These are phyloP conservation scores for Actinidia arguta DNA, from an alignment of 179 eudicot genomes.

Conservation along the genomic window DNA sequence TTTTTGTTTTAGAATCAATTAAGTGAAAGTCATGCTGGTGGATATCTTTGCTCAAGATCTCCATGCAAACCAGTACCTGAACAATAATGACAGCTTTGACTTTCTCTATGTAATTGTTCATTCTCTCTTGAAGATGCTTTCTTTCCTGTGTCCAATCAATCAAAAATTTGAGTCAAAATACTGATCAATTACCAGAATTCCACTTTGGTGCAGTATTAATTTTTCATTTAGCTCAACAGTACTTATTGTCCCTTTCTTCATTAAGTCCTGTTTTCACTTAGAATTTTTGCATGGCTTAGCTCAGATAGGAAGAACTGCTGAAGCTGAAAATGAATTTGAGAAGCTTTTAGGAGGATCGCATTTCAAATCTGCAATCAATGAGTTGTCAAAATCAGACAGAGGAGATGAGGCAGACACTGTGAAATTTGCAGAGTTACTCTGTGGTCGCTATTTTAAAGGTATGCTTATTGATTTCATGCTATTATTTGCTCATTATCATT, in stretches of 20 bases:
- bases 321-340: slow-evolving; percentile 82
- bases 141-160: too few relatives aligned
- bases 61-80: too few relatives aligned
- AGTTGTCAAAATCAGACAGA: slow-evolving; percentile 73
- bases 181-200: slow-evolving; percentile 10
- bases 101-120: too few relatives aligned
- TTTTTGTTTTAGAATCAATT: too few relatives aligned
- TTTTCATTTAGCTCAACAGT: not conserved
- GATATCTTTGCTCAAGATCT: too few relatives aligned
- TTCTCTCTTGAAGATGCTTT: too few relatives aligned
- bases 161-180: not conserved
- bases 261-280: slow-evolving; percentile 12
- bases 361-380: slow-evolving; percentile 77
- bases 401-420: slow-evolving; percentile 73
- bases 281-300: slow-evolving; percentile 27
- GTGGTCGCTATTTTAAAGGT: slow-evolving; percentile 79
- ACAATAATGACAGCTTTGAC: too few relatives aligned
- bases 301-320: slow-evolving; percentile 81
- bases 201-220: not conserved
- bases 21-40: too few relatives aligned
- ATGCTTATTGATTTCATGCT: not conserved
- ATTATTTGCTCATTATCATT: not conserved
- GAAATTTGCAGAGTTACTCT: slow-evolving; percentile 63
- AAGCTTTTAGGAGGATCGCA: slow-evolving; percentile 73
- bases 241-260: not conserved